Conservation (phyloP, 140 eudicot genomes). For the Bidens hawaiensis region DNA sequence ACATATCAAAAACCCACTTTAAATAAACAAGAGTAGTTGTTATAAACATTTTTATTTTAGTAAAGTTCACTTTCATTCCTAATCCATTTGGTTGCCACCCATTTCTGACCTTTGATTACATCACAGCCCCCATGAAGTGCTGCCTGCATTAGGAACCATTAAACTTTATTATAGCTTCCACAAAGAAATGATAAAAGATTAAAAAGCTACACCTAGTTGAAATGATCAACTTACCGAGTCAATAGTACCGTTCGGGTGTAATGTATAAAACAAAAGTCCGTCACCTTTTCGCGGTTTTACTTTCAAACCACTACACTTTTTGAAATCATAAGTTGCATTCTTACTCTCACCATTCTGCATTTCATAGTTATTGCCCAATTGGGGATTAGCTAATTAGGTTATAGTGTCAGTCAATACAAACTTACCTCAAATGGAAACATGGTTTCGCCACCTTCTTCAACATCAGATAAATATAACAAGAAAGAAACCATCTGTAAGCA, state of each 20-base stretch:
- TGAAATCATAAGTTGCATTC: conserved; percentile 44
- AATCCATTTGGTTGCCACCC: conserved; percentile 99
- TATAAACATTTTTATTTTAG: no score
- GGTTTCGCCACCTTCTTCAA: conserved; percentile 97
- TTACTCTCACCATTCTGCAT: conserved; percentile 55
- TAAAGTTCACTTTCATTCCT: conserved; percentile 68
- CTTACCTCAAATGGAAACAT: conserved; percentile 89
- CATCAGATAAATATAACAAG: conserved; percentile 85
- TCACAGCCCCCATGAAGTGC: conserved; percentile 97
- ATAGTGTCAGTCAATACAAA: not conserved
- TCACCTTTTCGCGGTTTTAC: conserved; percentile 80
- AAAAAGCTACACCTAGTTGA: not conserved
- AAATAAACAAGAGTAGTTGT: no score
- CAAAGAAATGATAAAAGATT: not conserved
- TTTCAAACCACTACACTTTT: conserved; percentile 67
- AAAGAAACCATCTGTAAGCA: conserved; percentile 77
- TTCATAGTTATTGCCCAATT: conserved; percentile 1
- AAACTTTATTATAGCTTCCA: not conserved
- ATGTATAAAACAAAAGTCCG: conserved; percentile 72
- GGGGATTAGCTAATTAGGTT: not conserved
- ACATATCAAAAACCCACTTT: no score
- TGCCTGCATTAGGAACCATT: conserved; percentile 39
- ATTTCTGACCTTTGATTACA: conserved; percentile 83
- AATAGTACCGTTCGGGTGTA: conserved; percentile 75
- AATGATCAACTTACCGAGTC: conserved; percentile 49